Base-by-base conservation (phyloP, 2,329 filamentous ascomycete genomes). In the Arthrobotrys conoides region DNA sequence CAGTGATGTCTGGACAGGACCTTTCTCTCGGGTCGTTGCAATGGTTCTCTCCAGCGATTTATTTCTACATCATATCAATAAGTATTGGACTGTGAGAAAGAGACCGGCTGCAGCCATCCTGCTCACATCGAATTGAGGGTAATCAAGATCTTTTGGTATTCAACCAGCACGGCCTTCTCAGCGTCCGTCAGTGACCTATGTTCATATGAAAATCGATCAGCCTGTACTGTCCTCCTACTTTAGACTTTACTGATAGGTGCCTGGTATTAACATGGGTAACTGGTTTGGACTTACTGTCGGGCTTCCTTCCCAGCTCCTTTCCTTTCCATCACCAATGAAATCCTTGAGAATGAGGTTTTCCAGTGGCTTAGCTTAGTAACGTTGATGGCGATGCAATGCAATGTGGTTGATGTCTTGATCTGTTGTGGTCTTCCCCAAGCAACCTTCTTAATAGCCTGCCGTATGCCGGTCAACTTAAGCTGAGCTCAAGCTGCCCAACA, bases 121-220 rank as follows among this genome's bases (percentile, higher is more conserved):
- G 27, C 73, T 27, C 38, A 71, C 73, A 77, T 77, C 12, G 46
- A 48, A 33, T 78, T 68, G 44, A 78, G 68, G 20, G 75, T 78
- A 30, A 78, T 53, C 44, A 78, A 53, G 18, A 78, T 78, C 63
- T 78, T 78, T 49, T 78, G 75, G 36, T 78, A 78, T 27, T 78
- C 75, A n/a, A 78, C 55, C 22, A 78, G 68, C n/a, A 78, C 75
- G 24, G 68, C 63, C 53, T 78, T 78, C 30, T 78, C 75, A n/a
- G 68, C 51, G 8, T 78, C 68, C 20, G 75, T 78, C 14, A 78
- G 75, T 30, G 68, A 30, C 53, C 75, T 78, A 27, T 24, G 33
- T 27, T 10, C 27, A 46, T 18, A 38, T 8, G 18, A 66, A n/a
- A 48, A 63, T 49, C 22, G 30, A 46, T 27, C 44, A 41, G 16